Evolutionary conservation across 169 alveolate species (phyloP).

Genomic region (Cryptosporidium baileyi): DNA sequence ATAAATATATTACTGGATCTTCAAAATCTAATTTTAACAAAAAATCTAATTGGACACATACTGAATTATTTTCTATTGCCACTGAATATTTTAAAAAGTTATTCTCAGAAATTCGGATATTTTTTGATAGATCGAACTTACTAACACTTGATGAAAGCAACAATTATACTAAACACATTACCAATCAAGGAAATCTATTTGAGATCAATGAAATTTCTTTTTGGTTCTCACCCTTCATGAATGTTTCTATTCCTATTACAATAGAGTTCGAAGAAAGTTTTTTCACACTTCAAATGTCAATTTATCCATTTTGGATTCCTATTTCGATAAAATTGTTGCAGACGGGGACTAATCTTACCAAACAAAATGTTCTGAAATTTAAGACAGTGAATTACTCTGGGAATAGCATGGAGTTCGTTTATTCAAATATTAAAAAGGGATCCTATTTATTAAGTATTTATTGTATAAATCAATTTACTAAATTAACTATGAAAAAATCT

Average conservation of each 20-base stretch:
- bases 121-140: not conserved
- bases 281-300: not conserved
- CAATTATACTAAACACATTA: not conserved
- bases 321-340: not conserved
- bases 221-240: slow-evolving; percentile 66
- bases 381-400: not conserved
- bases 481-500: slow-evolving; percentile 9
- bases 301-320: slow-evolving; percentile 51
- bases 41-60: slow-evolving; percentile 20
- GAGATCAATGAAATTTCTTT: slow-evolving; percentile 13
- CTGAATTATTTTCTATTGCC: slow-evolving; percentile 15
- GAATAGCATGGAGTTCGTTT: slow-evolving; percentile 14
- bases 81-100: not conserved
- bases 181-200: not conserved
- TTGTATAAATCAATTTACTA: not conserved
- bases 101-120: not conserved
- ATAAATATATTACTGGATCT: not conserved
- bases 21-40: not conserved
- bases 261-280: slow-evolving; percentile 12
- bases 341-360: not conserved
- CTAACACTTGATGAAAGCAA: not conserved
- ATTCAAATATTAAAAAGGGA: slow-evolving; percentile 25
- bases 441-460: slow-evolving; percentile 12
- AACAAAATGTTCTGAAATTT: not conserved
- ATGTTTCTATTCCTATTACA: slow-evolving; percentile 14